Percentiles rank a stretch among this genome's conserved stretches.
phyloP scores from a whole-genome alignment of 176 grass and related monocot genomes.

The Lolium perenne region DNA sequence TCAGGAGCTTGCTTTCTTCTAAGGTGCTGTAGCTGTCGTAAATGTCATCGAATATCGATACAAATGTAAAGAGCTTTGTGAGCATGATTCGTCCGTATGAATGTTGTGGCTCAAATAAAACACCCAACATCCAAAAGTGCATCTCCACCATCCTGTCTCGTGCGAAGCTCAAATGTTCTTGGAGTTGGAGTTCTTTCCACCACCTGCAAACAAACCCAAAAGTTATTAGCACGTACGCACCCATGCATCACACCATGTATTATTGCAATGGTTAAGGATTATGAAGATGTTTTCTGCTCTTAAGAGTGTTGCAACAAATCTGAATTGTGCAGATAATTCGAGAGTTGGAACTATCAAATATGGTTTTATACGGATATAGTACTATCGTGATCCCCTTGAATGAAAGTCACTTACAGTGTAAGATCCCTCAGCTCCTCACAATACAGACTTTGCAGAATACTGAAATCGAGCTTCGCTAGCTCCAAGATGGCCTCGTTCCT shows the following conservation, averaged over 20 bases:
- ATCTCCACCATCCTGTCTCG: slow-evolving; percentile 52
- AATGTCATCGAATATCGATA: slow-evolving; percentile 53
- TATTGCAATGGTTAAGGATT: not conserved
- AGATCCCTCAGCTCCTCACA: slow-evolving; percentile 48
- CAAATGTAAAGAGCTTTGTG: slow-evolving; percentile 27
- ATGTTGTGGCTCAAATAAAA: slow-evolving; percentile 50
- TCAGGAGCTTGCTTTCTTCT: slow-evolving; percentile 47
- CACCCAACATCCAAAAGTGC: slow-evolving; percentile 49
- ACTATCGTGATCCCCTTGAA: not conserved
- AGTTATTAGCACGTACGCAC: not conserved
- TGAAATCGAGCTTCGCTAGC: slow-evolving; percentile 52
- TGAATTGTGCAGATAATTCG: not conserved
- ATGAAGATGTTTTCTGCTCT: not conserved
- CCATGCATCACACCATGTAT: not conserved
- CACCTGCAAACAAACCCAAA: slow-evolving; percentile 32
- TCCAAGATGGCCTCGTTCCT: slow-evolving; percentile 39
- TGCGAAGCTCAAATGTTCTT: slow-evolving; percentile 30
- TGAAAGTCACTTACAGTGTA: slow-evolving; percentile 22
- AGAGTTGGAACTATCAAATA: not conserved
- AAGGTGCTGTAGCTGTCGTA: slow-evolving; percentile 52
- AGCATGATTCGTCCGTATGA: slow-evolving; percentile 38
- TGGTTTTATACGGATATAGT: not conserved
- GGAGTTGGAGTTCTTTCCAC: slow-evolving; percentile 50
- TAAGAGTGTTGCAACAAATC: not conserved
- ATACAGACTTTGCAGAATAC: slow-evolving; percentile 45